These are phyloP conservation scores for Pseudogymnoascus sp. DNA, from an alignment of 2,329 filamentous ascomycete genomes.

Conservation along the genomic window DNA sequence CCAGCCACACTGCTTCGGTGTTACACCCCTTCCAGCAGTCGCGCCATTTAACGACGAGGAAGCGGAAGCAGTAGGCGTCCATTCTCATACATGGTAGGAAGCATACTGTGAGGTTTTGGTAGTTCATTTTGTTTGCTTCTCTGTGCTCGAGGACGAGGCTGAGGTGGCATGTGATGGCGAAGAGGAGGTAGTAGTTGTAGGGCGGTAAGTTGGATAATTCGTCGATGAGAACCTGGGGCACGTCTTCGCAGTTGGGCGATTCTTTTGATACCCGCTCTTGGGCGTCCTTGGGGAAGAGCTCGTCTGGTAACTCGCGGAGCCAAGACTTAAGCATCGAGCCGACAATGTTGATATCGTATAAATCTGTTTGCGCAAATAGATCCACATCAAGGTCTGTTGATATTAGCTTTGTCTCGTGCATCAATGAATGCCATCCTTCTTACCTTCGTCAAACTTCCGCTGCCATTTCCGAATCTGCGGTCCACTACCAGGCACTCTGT, in stretches of 20 bases:
- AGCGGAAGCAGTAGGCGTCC: constrained; percentile 89
- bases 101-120: constrained; percentile 89
- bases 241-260: constrained; percentile 52
- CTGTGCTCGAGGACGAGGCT: constrained; percentile 84
- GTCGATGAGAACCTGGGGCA: constrained; percentile 79
- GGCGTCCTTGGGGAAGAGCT: constrained; percentile 77
- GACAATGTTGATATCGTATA: constrained; percentile 95
- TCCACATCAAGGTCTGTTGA: constrained; percentile 72
- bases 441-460: constrained; percentile 77
- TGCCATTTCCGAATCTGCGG: constrained; percentile 92
- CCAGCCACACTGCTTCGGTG: constrained; percentile 73
- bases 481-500: constrained; percentile 83
- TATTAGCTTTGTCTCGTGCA: constrained; percentile 10
- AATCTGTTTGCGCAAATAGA: constrained; percentile 74
- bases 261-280: constrained; percentile 75
- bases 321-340: constrained; percentile 94
- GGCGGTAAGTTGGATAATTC: constrained; percentile 90
- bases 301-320: constrained; percentile 89
- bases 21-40: constrained; percentile 96
- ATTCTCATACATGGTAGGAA: constrained; percentile 97
- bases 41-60: constrained; percentile 89
- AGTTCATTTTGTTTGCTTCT: constrained; percentile 98
- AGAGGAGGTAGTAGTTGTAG: constrained; percentile 95
- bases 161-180: constrained; percentile 93
- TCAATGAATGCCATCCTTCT: constrained; percentile 25